Evolutionary conservation across 2,329 filamentous ascomycete genomes (phyloP).

Genomic region (Anthostomella pinea): DNA sequence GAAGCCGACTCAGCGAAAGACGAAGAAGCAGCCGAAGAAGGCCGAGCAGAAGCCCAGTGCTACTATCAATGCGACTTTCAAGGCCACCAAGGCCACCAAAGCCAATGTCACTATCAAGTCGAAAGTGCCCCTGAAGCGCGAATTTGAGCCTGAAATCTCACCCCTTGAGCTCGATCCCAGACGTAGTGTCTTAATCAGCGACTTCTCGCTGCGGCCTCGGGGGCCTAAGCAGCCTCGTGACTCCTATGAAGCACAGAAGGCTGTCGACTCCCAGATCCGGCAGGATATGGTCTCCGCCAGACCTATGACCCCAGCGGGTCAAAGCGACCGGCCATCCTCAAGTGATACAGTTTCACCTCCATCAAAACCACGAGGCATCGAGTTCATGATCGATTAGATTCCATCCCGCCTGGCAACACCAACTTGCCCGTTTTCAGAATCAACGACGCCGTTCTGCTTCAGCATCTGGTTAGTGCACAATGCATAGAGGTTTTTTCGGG

Average conservation of each 20-base stretch:
- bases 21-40: conserved; percentile 40
- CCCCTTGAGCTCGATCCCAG: conserved; percentile 7
- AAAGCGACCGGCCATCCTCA: conserved; percentile 10
- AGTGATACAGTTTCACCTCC: conserved; percentile 28
- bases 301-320: conserved; percentile 26
- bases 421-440: too few species aligned
- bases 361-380: conserved; percentile 29
- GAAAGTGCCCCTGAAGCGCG: conserved; percentile 28
- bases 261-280: conserved; percentile 10
- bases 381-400: conserved; percentile 25
- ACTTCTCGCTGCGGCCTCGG: conserved; percentile 30
- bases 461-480: too few species aligned
- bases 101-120: conserved; percentile 5
- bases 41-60: conserved; percentile 38
- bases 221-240: conserved; percentile 12
- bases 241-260: conserved; percentile 10
- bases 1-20: conserved; percentile 31
- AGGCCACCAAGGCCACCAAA: conserved; percentile 24
- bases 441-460: too few species aligned
- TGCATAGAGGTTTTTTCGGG: too few species aligned
- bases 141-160: conserved; percentile 17
- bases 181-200: conserved; percentile 20
- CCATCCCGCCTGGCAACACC: background rate
- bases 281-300: conserved; percentile 8
- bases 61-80: conserved; percentile 30